Evolutionary conservation across 495 filamentous ascomycete genomes (phyloP).

Genomic region (Penicillium cataractarum): DNA sequence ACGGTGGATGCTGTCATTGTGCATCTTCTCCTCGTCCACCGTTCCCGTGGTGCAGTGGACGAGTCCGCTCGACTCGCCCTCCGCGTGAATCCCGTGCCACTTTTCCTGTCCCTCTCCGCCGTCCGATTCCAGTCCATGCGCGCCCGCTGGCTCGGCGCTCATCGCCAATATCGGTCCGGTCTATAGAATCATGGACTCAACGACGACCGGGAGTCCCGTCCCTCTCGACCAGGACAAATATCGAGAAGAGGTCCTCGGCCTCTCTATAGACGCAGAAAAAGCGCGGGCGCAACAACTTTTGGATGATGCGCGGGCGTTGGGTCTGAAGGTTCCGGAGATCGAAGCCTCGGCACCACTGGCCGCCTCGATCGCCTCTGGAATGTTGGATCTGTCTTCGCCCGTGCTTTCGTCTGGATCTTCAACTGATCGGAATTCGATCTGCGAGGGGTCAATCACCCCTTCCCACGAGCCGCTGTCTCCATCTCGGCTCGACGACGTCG

Average conservation of each 20-base stretch:
- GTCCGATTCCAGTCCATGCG: slow-evolving; percentile 24
- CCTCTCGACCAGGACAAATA: slow-evolving; percentile 44
- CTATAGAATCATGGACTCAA: slow-evolving; percentile 25
- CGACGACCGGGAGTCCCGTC: slow-evolving; percentile 6
- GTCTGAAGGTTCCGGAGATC: slow-evolving; percentile 42
- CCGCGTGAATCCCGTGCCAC: slow-evolving; percentile 6
- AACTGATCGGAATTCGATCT: slow-evolving; percentile 41
- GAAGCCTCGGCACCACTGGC: slow-evolving; percentile 44
- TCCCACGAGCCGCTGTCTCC: slow-evolving; percentile 29
- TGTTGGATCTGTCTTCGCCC: slow-evolving; percentile 43
- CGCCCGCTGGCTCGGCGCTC: slow-evolving; percentile 32
- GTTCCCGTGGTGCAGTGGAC: slow-evolving; percentile 42
- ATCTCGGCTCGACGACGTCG: slow-evolving; percentile 35
- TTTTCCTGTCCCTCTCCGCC: slow-evolving; percentile 4
- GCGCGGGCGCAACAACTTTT: slow-evolving; percentile 40
- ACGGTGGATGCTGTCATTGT: slow-evolving; percentile 43
- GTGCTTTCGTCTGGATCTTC: slow-evolving; percentile 44
- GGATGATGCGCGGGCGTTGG: slow-evolving; percentile 45
- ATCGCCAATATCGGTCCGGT: slow-evolving; percentile 11
- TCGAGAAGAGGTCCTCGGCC: slow-evolving; percentile 42
- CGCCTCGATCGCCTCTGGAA: slow-evolving; percentile 44
- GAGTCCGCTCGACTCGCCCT: slow-evolving; percentile 30
- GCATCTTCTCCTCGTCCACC: slow-evolving; percentile 40
- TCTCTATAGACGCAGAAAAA: slow-evolving; percentile 42
- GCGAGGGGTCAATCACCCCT: slow-evolving; percentile 34